phyloP scores from a whole-genome alignment of 2,329 filamentous ascomycete genomes.

The Alternaria dauci region DNA sequence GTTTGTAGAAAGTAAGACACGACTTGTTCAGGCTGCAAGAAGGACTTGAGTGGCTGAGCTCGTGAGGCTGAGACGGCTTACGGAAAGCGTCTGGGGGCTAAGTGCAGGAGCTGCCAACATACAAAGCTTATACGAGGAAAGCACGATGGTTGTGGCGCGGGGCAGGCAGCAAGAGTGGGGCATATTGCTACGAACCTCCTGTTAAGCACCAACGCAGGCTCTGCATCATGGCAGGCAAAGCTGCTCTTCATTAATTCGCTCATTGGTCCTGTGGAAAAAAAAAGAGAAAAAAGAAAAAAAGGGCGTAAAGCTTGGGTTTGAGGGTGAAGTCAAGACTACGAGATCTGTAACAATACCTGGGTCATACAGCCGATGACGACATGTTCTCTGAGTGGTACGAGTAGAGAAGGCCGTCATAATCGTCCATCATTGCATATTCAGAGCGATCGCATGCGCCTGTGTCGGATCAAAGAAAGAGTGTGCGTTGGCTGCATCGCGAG shows the following conservation, averaged over 20 bases:
- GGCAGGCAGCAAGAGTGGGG: conserved; percentile 15
- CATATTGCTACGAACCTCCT: conserved; percentile 5
- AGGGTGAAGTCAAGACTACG: neutral
- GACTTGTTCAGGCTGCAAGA: neutral
- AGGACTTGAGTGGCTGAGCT: conserved; percentile 1
- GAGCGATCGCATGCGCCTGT: neutral
- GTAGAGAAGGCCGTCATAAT: neutral
- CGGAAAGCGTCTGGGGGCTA: neutral
- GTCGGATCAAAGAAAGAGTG: neutral
- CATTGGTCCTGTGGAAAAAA: neutral
- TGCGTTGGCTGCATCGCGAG: neutral
- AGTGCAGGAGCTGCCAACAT: neutral
- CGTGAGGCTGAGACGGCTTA: neutral
- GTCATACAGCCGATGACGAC: neutral
- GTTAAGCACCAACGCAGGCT: conserved; percentile 6
- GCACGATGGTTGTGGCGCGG: conserved; percentile 15
- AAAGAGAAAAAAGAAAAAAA: neutral
- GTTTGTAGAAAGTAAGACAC: neutral
- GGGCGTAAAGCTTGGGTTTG: neutral
- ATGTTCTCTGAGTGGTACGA: neutral
- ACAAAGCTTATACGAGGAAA: neutral
- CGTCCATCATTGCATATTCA: neutral
- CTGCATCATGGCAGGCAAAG: neutral
- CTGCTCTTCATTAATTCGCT: neutral
- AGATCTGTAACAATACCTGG: neutral